Percentiles rank a stretch among this genome's conserved stretches.
phyloP scores from a whole-genome alignment of 176 grass and related monocot genomes.

The Lolium rigidum region DNA sequence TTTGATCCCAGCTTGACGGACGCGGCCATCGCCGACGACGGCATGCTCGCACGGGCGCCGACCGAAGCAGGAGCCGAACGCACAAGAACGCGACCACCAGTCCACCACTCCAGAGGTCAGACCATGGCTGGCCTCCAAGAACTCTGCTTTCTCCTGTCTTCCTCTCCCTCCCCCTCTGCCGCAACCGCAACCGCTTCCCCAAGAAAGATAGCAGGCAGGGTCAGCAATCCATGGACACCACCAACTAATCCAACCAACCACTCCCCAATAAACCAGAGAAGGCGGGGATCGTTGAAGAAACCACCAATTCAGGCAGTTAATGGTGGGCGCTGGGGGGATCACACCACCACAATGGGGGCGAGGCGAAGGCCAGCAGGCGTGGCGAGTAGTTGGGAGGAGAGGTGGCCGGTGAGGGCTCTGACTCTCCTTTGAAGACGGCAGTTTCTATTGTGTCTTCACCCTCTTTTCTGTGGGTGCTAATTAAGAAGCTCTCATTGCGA shows the following conservation, averaged over 20 bases:
- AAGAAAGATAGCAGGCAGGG: slow-evolving; percentile 6
- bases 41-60: neutral
- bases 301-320: slow-evolving; percentile 54
- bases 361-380: neutral
- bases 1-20: slow-evolving; percentile 83
- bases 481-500: slow-evolving; percentile 19
- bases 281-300: slow-evolving; percentile 34
- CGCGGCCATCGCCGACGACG: slow-evolving; percentile 43
- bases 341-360: slow-evolving; percentile 33
- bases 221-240: slow-evolving; percentile 42
- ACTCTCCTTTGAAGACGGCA: slow-evolving; percentile 41
- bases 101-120: slow-evolving; percentile 20
- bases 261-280: slow-evolving; percentile 48
- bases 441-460: slow-evolving; percentile 70
- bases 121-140: slow-evolving; percentile 44
- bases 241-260: slow-evolving; percentile 57
- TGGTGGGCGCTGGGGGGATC: slow-evolving; percentile 35
- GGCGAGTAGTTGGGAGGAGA: slow-evolving; percentile 8
- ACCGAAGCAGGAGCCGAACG: neutral
- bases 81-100: slow-evolving; percentile 12
- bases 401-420: neutral
- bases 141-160: neutral
- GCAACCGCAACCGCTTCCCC: neutral
- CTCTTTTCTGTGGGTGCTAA: slow-evolving; percentile 30
- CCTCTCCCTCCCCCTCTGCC: neutral